phyloP scores from a whole-genome alignment of 2,329 filamentous ascomycete genomes.

The Fusarium sp. region DNA sequence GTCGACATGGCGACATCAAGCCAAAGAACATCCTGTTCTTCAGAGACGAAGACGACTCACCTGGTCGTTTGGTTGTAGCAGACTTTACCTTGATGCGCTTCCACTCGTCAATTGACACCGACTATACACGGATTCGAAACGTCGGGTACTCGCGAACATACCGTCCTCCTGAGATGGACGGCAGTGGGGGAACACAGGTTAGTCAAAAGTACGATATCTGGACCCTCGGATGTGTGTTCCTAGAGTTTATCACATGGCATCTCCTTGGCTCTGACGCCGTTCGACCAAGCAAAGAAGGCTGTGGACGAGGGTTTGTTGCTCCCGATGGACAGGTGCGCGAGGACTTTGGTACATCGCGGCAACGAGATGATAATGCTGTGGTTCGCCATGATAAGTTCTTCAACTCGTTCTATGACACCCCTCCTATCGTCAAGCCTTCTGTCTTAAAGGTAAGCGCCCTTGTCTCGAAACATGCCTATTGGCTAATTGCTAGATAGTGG shows the following conservation, averaged over 20 bases:
- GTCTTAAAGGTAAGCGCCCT: background rate
- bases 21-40: conserved; percentile 15
- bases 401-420: background rate
- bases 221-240: conserved; percentile 11
- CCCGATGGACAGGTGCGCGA: background rate
- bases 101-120: background rate
- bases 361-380: background rate
- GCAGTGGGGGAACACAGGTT: fast-evolving
- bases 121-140: background rate
- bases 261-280: conserved; percentile 3
- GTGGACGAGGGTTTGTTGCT: background rate
- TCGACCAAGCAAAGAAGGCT: background rate
- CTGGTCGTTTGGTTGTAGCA: background rate
- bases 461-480: background rate
- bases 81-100: conserved; percentile 14
- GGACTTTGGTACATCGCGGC: background rate
- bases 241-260: conserved; percentile 16
- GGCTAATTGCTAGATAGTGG: conserved; percentile 7
- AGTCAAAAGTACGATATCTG: conserved; percentile 15
- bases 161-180: background rate
- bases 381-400: background rate
- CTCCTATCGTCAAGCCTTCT: background rate
- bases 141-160: background rate
- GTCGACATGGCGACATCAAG: conserved; percentile 12
- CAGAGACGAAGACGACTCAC: background rate